phyloP scores from a whole-genome alignment of 495 filamentous ascomycete genomes.

The Aspergillus homomorphus region DNA sequence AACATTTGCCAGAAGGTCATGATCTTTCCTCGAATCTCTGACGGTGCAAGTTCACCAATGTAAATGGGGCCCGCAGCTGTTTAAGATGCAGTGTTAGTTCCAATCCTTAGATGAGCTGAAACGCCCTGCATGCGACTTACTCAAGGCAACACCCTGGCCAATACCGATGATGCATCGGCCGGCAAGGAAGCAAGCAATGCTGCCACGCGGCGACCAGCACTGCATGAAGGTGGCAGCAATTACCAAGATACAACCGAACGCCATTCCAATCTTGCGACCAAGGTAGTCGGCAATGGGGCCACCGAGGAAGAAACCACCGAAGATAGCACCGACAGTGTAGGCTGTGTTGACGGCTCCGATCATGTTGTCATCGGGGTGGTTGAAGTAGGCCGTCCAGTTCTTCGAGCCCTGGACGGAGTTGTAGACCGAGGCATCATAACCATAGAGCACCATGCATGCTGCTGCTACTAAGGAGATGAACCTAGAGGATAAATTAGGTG shows the following conservation, averaged over 20 bases:
- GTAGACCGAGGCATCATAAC: slow-evolving; percentile 65
- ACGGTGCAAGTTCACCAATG: slow-evolving; percentile 58
- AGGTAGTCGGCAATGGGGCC: slow-evolving; percentile 55
- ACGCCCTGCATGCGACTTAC: slow-evolving; percentile 32
- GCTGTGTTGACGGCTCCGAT: slow-evolving; percentile 60
- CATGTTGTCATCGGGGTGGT: slow-evolving; percentile 46
- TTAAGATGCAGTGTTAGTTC: not conserved
- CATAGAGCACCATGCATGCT: slow-evolving; percentile 65
- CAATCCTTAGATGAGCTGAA: not conserved
- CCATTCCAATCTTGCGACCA: slow-evolving; percentile 59
- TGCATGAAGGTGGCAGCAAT: slow-evolving; percentile 63
- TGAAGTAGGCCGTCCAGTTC: slow-evolving; percentile 59
- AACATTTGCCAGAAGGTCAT: slow-evolving; percentile 71
- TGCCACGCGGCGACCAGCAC: slow-evolving; percentile 52
- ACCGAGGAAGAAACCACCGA: slow-evolving; percentile 59
- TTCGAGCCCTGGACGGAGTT: slow-evolving; percentile 59
- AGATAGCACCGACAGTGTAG: slow-evolving; percentile 62
- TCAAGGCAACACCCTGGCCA: slow-evolving; percentile 62
- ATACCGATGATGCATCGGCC: slow-evolving; percentile 62
- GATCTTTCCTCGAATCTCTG: slow-evolving; percentile 59
- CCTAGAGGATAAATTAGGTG: slow-evolving; percentile 30
- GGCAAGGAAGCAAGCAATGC: slow-evolving; percentile 57
- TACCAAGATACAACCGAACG: slow-evolving; percentile 51
- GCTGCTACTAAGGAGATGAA: slow-evolving; percentile 61
- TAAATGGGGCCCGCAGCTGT: slow-evolving; percentile 57